Evolutionary conservation across 495 filamentous ascomycete genomes (phyloP), one percentile per base, ranked within the genome.

Genomic region (Hyaloscypha finlandica): DNA sequence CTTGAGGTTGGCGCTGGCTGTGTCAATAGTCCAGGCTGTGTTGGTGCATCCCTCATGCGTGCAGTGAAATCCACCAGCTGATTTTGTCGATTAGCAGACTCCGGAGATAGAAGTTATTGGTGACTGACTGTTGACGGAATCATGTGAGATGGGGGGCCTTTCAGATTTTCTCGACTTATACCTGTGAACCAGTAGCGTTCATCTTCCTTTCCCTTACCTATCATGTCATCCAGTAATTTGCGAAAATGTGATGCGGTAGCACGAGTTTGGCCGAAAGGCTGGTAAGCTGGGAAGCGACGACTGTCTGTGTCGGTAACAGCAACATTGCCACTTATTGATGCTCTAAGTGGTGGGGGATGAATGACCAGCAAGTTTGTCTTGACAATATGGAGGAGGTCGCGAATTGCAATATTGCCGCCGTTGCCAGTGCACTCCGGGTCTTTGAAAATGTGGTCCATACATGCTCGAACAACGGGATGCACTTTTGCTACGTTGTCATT

Each of bases 321-420:
- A 22, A 39, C 25, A 51, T 37, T 48, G 55, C 55, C 29, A 19
- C 9, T 6, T 32, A 30, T 33, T 29, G 30, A 33, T 20, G 30
- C 33, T 32, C 57, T 20, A 60, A 42, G 35, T 56, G 53, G 31
- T 56, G 65, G 60, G 11, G 74, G 68, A 1, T 69, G 25, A 22
- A 76, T 67, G 14, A 76, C 72, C 3, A 76, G 59, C 30, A 76
- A 67, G 14, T 68, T 70, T 4, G 64, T 71, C 53, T 62, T 60
- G 45, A 76, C 63, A 35, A 74, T 48, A 1, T 62, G 33, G 11
- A 76, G 63, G 1, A 74, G 66, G 9, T 76, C 74, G 6, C 63
- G 39, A 8, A 73, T 42, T 22, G 71, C 74, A 4, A 67, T 68
- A 37, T 37, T 37, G 35, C 35, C 35, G 35, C 35, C 35, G 9